These are phyloP conservation scores for Ogataea corticis DNA, from an alignment of 805 yeast genomes.

Conservation along the genomic window DNA sequence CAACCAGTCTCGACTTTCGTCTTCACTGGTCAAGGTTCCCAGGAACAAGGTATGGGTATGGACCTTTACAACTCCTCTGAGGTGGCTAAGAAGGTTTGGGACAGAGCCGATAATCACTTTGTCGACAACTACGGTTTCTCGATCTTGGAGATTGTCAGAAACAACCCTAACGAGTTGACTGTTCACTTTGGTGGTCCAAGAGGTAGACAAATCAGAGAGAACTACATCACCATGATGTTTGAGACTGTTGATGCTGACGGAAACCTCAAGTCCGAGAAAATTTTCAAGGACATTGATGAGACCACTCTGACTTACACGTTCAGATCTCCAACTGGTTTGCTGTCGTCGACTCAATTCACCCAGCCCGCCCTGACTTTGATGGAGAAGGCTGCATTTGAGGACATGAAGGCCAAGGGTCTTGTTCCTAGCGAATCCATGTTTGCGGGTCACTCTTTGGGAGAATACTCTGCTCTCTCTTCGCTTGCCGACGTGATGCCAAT, in stretches of 20 bases:
- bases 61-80: conserved; percentile 87
- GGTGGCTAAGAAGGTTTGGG: conserved; percentile 96
- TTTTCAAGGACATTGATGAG: conserved; percentile 87
- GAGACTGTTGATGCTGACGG: conserved; percentile 91
- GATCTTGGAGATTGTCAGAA: conserved; percentile 89
- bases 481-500: conserved; percentile 98
- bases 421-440: conserved; percentile 91
- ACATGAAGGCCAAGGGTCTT: conserved; percentile 92
- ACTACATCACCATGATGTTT: conserved; percentile 95
- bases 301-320: conserved; percentile 83
- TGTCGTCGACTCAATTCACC: conserved; percentile 97
- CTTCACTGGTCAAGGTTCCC: conserved; percentile 99
- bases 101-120: conserved; percentile 94
- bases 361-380: conserved; percentile 98
- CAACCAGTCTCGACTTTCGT: conserved; percentile 97
- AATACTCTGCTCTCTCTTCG: conserved; percentile 95
- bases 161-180: conserved; percentile 93
- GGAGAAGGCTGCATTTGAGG: conserved; percentile 99
- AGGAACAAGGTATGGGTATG: conserved; percentile 99
- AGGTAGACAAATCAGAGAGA: conserved; percentile 92
- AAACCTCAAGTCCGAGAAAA: conserved; percentile 83
- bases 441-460: conserved; percentile 99
- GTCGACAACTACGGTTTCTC: conserved; percentile 95
- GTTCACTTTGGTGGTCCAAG: conserved; percentile 97
- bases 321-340: conserved; percentile 89